These are phyloP conservation scores for Ascobolus immersus DNA, from an alignment of 495 filamentous ascomycete genomes.

Conservation along the genomic window DNA sequence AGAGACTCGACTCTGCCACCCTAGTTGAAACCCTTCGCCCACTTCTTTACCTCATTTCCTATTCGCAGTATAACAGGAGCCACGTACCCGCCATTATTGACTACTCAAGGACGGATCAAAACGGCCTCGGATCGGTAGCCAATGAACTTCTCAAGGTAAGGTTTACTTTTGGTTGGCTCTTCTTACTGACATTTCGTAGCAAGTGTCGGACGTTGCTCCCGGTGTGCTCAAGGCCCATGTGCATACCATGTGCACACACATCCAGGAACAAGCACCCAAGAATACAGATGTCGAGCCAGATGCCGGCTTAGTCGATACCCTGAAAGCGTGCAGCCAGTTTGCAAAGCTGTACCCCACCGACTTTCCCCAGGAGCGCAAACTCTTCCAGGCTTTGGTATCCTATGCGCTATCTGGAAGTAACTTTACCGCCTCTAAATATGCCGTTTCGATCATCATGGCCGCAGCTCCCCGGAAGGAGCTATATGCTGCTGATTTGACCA, in stretches of 20 bases:
- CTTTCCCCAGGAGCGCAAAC: constrained; percentile 62
- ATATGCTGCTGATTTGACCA: constrained; percentile 60
- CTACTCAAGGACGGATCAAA: constrained; percentile 54
- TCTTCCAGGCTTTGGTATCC: constrained; percentile 48
- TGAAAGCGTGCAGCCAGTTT: constrained; percentile 81
- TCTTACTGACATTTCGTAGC: constrained; percentile 16
- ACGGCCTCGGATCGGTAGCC: constrained; percentile 47
- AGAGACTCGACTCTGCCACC: too few species aligned
- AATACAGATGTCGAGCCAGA: constrained; percentile 41
- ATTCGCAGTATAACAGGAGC: constrained; percentile 75
- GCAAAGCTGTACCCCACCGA: constrained; percentile 63
- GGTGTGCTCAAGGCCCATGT: constrained; percentile 78
- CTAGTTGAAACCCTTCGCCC: constrained; percentile 56
- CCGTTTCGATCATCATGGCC: constrained; percentile 58
- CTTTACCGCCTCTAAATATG: constrained; percentile 69
- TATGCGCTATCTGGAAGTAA: constrained; percentile 65
- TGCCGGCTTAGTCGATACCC: constrained; percentile 47
- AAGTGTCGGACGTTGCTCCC: constrained; percentile 71
- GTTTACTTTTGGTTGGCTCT: neutral
- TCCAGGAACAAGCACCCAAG: constrained; percentile 53
- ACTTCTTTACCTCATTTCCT: constrained; percentile 59
- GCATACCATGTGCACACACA: constrained; percentile 64
- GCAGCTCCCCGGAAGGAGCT: constrained; percentile 59
- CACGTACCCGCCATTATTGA: constrained; percentile 78
- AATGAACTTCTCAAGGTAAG: constrained; percentile 54